A percentile compares a stretch with the other conserved stretches of the same genome.
Conservation (phyloP, 805 yeast species). For the Teunomyces funiuensis region DNA sequence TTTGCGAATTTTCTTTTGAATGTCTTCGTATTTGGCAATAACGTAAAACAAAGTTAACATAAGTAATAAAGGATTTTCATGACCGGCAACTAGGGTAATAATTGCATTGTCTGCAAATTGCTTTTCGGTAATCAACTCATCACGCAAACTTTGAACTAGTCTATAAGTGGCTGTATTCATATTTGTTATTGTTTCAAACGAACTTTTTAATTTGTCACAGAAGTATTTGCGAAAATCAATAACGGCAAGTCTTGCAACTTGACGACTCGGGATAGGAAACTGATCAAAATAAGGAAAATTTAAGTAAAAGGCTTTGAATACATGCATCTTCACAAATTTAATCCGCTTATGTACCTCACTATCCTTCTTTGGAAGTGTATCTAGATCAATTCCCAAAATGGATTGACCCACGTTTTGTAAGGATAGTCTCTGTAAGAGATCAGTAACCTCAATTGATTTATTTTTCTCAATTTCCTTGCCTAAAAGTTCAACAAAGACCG, state of each 20-base stretch:
- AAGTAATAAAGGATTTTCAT: conserved; percentile 59
- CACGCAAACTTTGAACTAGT: conserved; percentile 39
- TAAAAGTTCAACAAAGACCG: conserved; percentile 2
- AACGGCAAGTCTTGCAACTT: conserved; percentile 44
- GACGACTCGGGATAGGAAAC: conserved; percentile 49
- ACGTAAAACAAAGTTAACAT: conserved; percentile 47
- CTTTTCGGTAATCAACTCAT: conserved; percentile 37
- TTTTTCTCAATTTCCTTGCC: conserved; percentile 2
- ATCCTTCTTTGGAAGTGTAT: conserved; percentile 30
- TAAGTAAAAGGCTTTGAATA: conserved; percentile 54
- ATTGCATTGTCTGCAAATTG: conserved; percentile 56
- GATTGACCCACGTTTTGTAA: conserved; percentile 52
- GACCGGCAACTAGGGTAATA: conserved; percentile 60
- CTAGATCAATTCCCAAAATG: conserved; percentile 50
- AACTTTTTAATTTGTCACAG: conserved; percentile 29
- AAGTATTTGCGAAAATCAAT: conserved; percentile 38
- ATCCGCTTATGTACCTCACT: conserved; percentile 39
- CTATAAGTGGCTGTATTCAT: conserved; percentile 39
- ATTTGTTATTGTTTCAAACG: conserved; percentile 9
- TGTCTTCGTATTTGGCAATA: conserved; percentile 40
- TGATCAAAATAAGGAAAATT: conserved; percentile 55
- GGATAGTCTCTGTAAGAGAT: conserved; percentile 46
- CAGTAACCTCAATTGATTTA: conserved; percentile 27
- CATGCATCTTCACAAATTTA: conserved; percentile 48
- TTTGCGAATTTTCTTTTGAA: conserved; percentile 33